Conservation (phyloP, 1,284 basidiomycete genomes). For the Moesziomyces aphidis region DNA sequence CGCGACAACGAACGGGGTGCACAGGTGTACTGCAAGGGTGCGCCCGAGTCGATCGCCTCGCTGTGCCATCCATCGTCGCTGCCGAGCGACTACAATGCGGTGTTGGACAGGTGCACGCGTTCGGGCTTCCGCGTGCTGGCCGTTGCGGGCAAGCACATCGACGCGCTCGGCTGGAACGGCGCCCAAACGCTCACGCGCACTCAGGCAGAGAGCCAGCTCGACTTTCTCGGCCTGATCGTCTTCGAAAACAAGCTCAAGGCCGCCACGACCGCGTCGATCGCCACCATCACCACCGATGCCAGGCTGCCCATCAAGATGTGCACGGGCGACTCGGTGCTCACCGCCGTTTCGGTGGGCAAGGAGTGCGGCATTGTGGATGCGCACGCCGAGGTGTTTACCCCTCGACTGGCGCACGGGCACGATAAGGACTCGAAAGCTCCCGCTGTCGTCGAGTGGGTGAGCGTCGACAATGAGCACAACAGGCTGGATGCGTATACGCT, state of each 20-base stretch:
- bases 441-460: slow-evolving; percentile 42
- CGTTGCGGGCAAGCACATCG: slow-evolving; percentile 33
- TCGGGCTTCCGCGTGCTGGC: slow-evolving; percentile 46
- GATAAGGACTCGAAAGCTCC: neutral
- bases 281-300: slow-evolving; percentile 36
- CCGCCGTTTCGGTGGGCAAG: slow-evolving; percentile 47
- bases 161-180: slow-evolving; percentile 19
- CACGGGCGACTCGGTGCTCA: slow-evolving; percentile 52
- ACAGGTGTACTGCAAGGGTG: slow-evolving; percentile 42
- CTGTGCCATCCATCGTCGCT: slow-evolving; percentile 21
- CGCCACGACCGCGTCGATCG: slow-evolving; percentile 24
- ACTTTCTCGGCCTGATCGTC: slow-evolving; percentile 43
- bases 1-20: neutral
- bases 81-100: slow-evolving; percentile 27
- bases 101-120: slow-evolving; percentile 35
- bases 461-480: slow-evolving; percentile 23
- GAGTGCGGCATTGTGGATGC: slow-evolving; percentile 37
- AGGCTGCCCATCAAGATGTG: slow-evolving; percentile 49
- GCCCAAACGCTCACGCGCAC: slow-evolving; percentile 13
- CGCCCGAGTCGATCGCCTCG: slow-evolving; percentile 29
- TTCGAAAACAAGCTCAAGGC: slow-evolving; percentile 51
- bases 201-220: slow-evolving; percentile 27
- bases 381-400: slow-evolving; percentile 26
- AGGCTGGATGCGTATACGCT: slow-evolving; percentile 48
- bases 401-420: slow-evolving; percentile 10